Base-by-base conservation (phyloP, 1,139 yeast genomes). In the Taiozyma sp. region DNA sequence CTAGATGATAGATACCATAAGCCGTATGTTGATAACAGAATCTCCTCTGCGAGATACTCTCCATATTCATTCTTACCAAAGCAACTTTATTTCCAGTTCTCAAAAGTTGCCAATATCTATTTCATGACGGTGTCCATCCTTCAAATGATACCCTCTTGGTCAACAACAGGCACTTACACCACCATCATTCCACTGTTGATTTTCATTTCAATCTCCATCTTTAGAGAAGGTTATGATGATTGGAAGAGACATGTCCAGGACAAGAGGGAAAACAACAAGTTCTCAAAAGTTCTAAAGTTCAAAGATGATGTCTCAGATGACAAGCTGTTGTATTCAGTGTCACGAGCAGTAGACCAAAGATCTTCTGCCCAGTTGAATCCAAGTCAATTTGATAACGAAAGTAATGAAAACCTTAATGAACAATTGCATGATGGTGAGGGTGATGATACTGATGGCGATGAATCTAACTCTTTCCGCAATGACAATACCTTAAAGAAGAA, bases 141-240 rank as follows among this genome's bases (percentile, higher is more conserved):
- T 76, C 98, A 93, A 65, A 85, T 91, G 95, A 85, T 93, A 49
- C 99, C 99, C 0, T 82, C 91, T 1, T 93, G 97, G 97, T 89
- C 97, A 3, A 90, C 99, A 3, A 93, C 99, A 0, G 99, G 98
- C 53, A 86, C 89, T n/a, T 89, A 82, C 65, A 93, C 98, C 3
- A 93, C 99, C 2, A 91, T 93, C 59, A 76, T 91, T 41, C 99
- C 99, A 1, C 74, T 93, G 52, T 70, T 85, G 65, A 79, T 93
- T 10, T 93, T 95, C 67, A 87, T 95, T 70, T 76, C 89, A n/a
- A 87, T 93, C 30, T 88, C 98, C 0, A 90, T 93, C 69, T 81
- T 85, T 11, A 77, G 99, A 60, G 99, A 95, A 69, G 99, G 95
- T 0, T 89, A 77, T 65, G 99, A 93, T 67, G 99, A 93, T 68